phyloP scores from a whole-genome alignment of 805 yeast species.

The Millerozyma miso region DNA sequence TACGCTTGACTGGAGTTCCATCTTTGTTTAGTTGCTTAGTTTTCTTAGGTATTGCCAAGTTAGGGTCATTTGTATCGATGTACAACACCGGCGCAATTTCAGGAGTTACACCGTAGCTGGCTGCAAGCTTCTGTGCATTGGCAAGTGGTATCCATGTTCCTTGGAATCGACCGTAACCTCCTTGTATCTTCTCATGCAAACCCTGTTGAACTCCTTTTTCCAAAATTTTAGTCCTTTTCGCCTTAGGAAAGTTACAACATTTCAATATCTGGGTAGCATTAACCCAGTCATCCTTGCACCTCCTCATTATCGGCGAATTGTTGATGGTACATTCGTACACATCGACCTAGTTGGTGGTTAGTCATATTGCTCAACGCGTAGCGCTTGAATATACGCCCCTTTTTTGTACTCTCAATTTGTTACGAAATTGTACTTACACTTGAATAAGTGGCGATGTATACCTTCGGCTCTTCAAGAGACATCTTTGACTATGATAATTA shows the following conservation, averaged over 20 bases:
- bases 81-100: constrained; percentile 40
- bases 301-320: constrained; percentile 80
- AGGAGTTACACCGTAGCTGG: constrained; percentile 34
- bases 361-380: constrained; percentile 3
- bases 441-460: constrained; percentile 43
- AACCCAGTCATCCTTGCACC: constrained; percentile 91
- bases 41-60: constrained; percentile 31
- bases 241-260: constrained; percentile 91
- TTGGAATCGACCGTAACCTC: constrained; percentile 95
- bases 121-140: constrained; percentile 52
- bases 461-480: constrained; percentile 33
- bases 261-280: constrained; percentile 94
- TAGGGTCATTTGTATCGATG: constrained; percentile 33
- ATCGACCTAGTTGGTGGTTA: constrained; percentile 29
- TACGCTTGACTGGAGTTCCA: constrained; percentile 39
- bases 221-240: constrained; percentile 84
- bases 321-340: constrained; percentile 72
- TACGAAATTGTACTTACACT: constrained; percentile 28
- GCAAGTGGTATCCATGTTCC: constrained; percentile 94
- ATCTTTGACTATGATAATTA: constrained; percentile 8
- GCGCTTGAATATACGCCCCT: background rate
- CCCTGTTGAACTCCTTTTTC: constrained; percentile 93
- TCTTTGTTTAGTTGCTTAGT: constrained; percentile 31
- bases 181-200: constrained; percentile 88
- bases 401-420: background rate